A percentile compares a stretch with the other conserved stretches of the same genome.
These are phyloP conservation scores for Xerocomellus dryophilus DNA, from an alignment of 768 basidiomycete genomes.

Conservation along the genomic window DNA sequence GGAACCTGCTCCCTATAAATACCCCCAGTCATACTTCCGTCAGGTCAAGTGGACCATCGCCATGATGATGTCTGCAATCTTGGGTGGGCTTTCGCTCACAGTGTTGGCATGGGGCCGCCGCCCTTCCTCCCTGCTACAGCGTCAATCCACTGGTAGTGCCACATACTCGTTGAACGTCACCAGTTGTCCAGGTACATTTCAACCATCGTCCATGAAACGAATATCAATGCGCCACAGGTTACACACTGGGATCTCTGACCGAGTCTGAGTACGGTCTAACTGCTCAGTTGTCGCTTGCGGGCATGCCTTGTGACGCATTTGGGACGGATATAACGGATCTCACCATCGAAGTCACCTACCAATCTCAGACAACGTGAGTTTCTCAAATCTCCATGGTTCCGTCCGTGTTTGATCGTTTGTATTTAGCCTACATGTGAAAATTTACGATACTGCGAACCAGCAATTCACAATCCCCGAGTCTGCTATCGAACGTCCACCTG, in stretches of 20 bases:
- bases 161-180: constrained; percentile 30
- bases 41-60: neutral
- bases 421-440: constrained; percentile 61
- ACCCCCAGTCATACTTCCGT: neutral
- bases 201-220: neutral
- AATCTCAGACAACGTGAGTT: constrained; percentile 48
- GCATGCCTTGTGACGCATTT: constrained; percentile 61
- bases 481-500: constrained; percentile 43
- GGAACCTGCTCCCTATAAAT: constrained; percentile 5
- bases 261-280: constrained; percentile 48
- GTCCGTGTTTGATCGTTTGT: neutral
- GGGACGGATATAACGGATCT: constrained; percentile 56
- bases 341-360: constrained; percentile 66
- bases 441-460: constrained; percentile 54
- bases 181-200: constrained; percentile 29
- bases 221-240: constrained; percentile 40
- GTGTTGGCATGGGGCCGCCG: neutral
- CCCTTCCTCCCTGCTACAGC: constrained; percentile 9
- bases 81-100: constrained; percentile 8
- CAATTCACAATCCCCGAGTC: constrained; percentile 68
- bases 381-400: neutral
- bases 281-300: constrained; percentile 53
- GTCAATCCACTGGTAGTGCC: neutral
- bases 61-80: constrained; percentile 1
- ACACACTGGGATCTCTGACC: constrained; percentile 44